These are phyloP conservation scores for Naganishia vishniacii DNA, from an alignment of 768 basidiomycete genomes.

Conservation along the genomic window DNA sequence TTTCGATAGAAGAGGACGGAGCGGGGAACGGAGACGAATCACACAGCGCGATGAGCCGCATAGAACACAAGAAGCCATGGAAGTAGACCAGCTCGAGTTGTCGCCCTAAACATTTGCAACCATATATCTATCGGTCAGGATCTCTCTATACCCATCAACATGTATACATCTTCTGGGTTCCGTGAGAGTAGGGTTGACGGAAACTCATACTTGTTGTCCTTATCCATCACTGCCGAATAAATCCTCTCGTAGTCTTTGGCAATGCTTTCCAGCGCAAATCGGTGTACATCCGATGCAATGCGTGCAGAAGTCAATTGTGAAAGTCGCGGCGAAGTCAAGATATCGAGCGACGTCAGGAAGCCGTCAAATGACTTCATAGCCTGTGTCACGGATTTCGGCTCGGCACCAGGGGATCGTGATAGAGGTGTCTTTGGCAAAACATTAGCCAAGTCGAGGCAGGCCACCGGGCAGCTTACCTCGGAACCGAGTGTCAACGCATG, in stretches of 20 bases:
- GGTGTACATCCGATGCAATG: slow-evolving; percentile 67
- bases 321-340: slow-evolving; percentile 69
- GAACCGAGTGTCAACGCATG: slow-evolving; percentile 45
- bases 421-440: slow-evolving; percentile 56
- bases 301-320: slow-evolving; percentile 64
- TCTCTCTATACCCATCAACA: slow-evolving; percentile 25
- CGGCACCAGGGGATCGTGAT: slow-evolving; percentile 65
- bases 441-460: too few species aligned
- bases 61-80: slow-evolving; percentile 4
- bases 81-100: not conserved
- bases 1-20: not conserved
- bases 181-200: slow-evolving; percentile 74
- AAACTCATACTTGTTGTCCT: slow-evolving; percentile 83
- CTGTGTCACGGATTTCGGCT: slow-evolving; percentile 59
- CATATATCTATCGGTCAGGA: not conserved
- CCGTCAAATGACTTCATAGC: slow-evolving; percentile 64
- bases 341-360: slow-evolving; percentile 78
- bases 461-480: slow-evolving; percentile 28
- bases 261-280: slow-evolving; percentile 64
- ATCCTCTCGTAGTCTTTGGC: slow-evolving; percentile 65
- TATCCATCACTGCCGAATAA: slow-evolving; percentile 69
- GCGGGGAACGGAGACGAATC: not conserved
- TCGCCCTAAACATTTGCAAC: not conserved
- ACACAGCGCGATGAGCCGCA: not conserved
- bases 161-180: slow-evolving; percentile 40